phyloP scores from a whole-genome alignment of 768 basidiomycete genomes.

The Podaxis sp. region DNA sequence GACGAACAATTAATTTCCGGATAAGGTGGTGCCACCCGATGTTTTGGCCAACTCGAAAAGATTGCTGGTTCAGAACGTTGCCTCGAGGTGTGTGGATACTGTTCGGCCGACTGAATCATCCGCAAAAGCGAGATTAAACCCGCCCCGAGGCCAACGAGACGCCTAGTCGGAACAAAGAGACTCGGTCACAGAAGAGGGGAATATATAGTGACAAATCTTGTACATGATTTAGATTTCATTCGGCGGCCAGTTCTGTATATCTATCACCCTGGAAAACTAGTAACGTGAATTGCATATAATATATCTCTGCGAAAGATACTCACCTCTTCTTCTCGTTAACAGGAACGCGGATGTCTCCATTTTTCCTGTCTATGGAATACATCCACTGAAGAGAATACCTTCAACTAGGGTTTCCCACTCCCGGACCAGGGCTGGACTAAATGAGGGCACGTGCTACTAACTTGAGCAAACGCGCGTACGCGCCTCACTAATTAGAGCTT shows the following conservation, averaged over 20 bases:
- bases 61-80: not conserved
- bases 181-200: not conserved
- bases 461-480: not conserved
- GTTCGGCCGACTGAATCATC: not conserved
- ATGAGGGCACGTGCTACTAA: not conserved
- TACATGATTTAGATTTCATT: not conserved
- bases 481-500: not conserved
- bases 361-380: not conserved
- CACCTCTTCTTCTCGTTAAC: not conserved
- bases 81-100: not conserved
- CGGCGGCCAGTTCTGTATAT: not conserved
- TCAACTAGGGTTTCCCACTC: not conserved
- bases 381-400: not conserved
- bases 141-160: not conserved
- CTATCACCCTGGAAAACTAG: not conserved
- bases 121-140: not conserved
- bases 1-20: too few relatives aligned
- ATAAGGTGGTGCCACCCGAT: too few relatives aligned
- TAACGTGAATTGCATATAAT: not conserved
- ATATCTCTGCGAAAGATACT: not conserved
- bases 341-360: not conserved
- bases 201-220: not conserved
- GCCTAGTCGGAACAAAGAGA: not conserved
- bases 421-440: too few relatives aligned
- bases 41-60: too few relatives aligned